phyloP scores from a whole-genome alignment of 331 rosid species.

The Malus hybrid region DNA sequence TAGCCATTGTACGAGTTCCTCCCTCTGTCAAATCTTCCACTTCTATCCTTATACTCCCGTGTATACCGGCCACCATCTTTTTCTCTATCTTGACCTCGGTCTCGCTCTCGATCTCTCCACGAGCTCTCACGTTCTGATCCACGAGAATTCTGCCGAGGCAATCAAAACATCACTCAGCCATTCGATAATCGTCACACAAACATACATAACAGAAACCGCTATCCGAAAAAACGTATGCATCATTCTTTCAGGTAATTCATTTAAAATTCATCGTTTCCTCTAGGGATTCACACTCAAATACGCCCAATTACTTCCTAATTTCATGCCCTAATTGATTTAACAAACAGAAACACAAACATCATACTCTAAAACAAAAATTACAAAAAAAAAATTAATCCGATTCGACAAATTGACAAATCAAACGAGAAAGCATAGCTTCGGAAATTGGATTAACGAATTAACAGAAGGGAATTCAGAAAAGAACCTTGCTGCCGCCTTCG shows the following conservation, averaged over 20 bases:
- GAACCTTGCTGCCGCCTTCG: conserved; percentile 25
- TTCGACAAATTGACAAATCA: not conserved
- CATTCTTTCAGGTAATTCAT: not conserved
- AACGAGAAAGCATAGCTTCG: not conserved
- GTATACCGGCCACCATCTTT: conserved; percentile 7
- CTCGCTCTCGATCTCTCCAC: conserved; percentile 38
- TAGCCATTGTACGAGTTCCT: conserved; percentile 29
- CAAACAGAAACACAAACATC: not conserved
- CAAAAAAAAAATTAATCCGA: not conserved
- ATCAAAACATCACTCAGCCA: conserved; percentile 12
- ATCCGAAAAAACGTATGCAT: not conserved
- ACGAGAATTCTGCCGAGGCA: conserved; percentile 37
- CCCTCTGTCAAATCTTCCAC: conserved; percentile 36
- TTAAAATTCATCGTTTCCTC: not conserved
- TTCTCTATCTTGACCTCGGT: conserved; percentile 33
- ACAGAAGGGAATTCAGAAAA: not conserved
- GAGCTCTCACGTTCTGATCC: conserved; percentile 44
- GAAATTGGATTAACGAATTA: not conserved
- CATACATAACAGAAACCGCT: not conserved
- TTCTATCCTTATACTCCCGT: conserved; percentile 42
- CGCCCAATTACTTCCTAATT: not conserved
- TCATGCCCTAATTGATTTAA: not conserved
- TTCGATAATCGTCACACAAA: not conserved
- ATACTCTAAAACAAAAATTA: too few species aligned
- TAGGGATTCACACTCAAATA: too few species aligned